Percentiles rank a stretch among this genome's conserved stretches.
These are phyloP conservation scores for Penicillium sumatraense DNA, from an alignment of 2,329 filamentous ascomycete species.

Conservation along the genomic window DNA sequence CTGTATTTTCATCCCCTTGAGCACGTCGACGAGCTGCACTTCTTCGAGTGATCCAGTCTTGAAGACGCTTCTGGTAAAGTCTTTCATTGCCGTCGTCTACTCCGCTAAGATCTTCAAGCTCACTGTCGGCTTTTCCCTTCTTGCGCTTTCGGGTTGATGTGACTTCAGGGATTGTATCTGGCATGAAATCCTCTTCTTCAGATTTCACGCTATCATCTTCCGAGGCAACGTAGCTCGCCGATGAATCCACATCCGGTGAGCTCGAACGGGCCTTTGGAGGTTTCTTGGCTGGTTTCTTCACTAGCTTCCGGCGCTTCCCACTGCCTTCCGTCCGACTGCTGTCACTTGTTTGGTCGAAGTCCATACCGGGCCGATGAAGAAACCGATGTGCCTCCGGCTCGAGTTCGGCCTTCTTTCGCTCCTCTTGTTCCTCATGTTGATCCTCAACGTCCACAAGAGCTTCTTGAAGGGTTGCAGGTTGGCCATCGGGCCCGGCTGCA, in stretches of 20 bases:
- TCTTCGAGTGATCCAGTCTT: conserved; percentile 72
- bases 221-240: conserved; percentile 38
- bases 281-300: conserved; percentile 6
- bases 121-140: conserved; percentile 36
- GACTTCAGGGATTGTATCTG: conserved; percentile 32
- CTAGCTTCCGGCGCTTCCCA: conserved; percentile 44
- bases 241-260: conserved; percentile 33
- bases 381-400: conserved; percentile 66
- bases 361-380: conserved; percentile 74
- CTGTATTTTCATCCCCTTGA: conserved; percentile 43
- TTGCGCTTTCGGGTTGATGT: conserved; percentile 23
- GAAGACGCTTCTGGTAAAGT: conserved; percentile 75
- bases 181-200: conserved; percentile 42
- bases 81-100: conserved; percentile 89
- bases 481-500: conserved; percentile 60
- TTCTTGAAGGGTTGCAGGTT: conserved; percentile 73
- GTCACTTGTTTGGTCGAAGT: conserved; percentile 51
- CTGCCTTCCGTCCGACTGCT: conserved; percentile 30
- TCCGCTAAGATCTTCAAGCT: conserved; percentile 62
- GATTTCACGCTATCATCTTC: conserved; percentile 33
- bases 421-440: conserved; percentile 58
- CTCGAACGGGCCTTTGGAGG: not conserved
- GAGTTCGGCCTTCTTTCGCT: conserved; percentile 45
- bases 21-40: conserved; percentile 61
- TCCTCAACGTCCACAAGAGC: conserved; percentile 83